Evolutionary conservation across 2,329 filamentous ascomycete genomes (phyloP), one percentile per base, ranked within the genome.

Genomic region (Ploettnerulaceae sp.): DNA sequence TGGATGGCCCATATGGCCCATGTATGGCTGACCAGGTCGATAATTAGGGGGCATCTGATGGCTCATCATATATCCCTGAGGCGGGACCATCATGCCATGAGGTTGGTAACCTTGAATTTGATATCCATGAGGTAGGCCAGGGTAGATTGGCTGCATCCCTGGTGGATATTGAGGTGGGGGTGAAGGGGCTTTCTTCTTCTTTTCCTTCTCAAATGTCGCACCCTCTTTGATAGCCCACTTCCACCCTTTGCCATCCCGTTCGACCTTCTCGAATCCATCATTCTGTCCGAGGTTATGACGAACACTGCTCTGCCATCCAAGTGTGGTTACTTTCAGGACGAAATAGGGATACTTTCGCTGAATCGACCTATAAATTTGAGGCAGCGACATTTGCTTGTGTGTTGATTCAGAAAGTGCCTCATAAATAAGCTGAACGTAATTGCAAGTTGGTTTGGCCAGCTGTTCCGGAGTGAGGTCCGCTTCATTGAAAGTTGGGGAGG

Each of bases 391-490:
- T 45, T 71, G 66, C 5, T 71, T 71, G 22, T 64, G 69, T 24
- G 66, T 61, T 5, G 74, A 72, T 7, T 71, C 69, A 0, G 68
- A 67, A 12, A 81, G 71, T 11, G 75, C 74, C 51, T 80, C 76
- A 51, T 76, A 73, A 40, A 80, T 75, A 32, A 80, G 69, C 12
- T 73, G 69, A 8, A 79, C 73, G 57, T 81, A 81, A 31, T 77
- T 79, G n/a, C 69, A 66, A 0, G 66, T 65, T 2, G 77, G 77
- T 64, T 87, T 86, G 48, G 81, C 78, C 40, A 89, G 71, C 66
- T 89, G 82, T 59, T 89, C 86, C 26, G 83, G 79, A 1, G 84
- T 87, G 62, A 84, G 73, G 57, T 84, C 61, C 18, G 56, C 58
- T 48, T 73, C 69, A n/a, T 71, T 70, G 61, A 74, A 74, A 45